Percentiles rank a stretch among this genome's conserved stretches.
phyloP scores from a whole-genome alignment of 1,139 yeast species.

The Diutina catenulata region DNA sequence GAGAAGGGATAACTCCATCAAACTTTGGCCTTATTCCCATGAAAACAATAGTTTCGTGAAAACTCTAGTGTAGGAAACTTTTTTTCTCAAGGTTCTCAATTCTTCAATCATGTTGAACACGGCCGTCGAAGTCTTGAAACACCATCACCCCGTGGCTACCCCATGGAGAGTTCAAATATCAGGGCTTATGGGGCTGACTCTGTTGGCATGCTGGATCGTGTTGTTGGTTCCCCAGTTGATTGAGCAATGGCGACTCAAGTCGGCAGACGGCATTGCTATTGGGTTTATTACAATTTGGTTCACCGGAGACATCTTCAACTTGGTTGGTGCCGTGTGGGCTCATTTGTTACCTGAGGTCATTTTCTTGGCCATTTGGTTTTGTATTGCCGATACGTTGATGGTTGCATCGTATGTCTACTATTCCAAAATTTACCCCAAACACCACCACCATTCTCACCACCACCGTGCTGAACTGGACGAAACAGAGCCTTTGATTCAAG shows the following conservation, averaged over 20 bases:
- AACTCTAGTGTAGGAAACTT: no score
- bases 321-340: conserved; percentile 65
- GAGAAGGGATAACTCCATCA: no score
- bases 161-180: background rate
- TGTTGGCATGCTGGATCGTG: conserved; percentile 70
- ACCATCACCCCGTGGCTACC: no score
- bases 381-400: conserved; percentile 56
- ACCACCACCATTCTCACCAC: conserved; percentile 11
- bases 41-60: no score
- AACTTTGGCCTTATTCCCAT: no score
- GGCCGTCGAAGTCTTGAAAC: no score
- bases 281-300: conserved; percentile 65
- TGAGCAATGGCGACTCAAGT: conserved; percentile 70
- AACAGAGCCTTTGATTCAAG: conserved; percentile 1
- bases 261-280: conserved; percentile 71
- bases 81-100: no score
- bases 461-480: background rate
- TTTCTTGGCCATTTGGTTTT: conserved; percentile 63
- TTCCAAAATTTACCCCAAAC: conserved; percentile 29
- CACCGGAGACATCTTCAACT: conserved; percentile 58
- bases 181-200: background rate
- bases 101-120: no score
- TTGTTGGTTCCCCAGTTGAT: conserved; percentile 66
- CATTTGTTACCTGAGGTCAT: conserved; percentile 58
- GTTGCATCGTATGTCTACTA: conserved; percentile 52